Evolutionary conservation across 1,139 yeast species (phyloP).

Genomic region (Yamadazyma triangularis): DNA sequence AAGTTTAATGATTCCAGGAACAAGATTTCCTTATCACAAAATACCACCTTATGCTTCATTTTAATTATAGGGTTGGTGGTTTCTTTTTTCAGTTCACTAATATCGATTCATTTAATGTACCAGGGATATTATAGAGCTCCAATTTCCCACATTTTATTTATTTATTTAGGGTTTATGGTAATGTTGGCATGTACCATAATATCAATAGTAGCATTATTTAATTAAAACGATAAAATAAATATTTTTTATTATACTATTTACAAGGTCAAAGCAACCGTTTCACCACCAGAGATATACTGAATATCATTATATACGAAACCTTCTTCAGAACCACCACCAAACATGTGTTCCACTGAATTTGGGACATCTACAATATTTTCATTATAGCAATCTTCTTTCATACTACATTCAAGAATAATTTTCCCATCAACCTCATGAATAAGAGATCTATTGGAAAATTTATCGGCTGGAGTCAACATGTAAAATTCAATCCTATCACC

Average conservation of each 20-base stretch:
- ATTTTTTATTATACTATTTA: slow-evolving; percentile 1
- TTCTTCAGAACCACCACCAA: slow-evolving; percentile 46
- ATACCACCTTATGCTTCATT: slow-evolving; percentile 30
- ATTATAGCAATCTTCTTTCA: slow-evolving; percentile 23
- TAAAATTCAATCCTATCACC: slow-evolving; percentile 48
- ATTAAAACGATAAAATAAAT: neutral
- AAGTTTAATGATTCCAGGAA: slow-evolving; percentile 16
- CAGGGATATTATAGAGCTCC: slow-evolving; percentile 9
- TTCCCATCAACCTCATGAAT: slow-evolving; percentile 6
- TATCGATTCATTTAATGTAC: slow-evolving; percentile 10
- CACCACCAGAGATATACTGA: slow-evolving; percentile 43
- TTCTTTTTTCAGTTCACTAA: slow-evolving; percentile 22
- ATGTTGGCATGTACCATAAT: slow-evolving; percentile 6
- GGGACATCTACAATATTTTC: slow-evolving; percentile 5
- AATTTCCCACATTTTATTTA: slow-evolving; percentile 8
- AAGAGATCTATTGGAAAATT: slow-evolving; percentile 7
- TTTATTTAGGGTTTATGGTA: slow-evolving; percentile 10
- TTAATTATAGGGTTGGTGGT: slow-evolving; percentile 31
- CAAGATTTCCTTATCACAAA: slow-evolving; percentile 24
- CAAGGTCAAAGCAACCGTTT: slow-evolving; percentile 10
- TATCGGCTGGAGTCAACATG: slow-evolving; percentile 40
- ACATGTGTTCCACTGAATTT: slow-evolving; percentile 18
- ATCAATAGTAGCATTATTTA: neutral
- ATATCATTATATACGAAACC: slow-evolving; percentile 40
- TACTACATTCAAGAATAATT: slow-evolving; percentile 28